Evolutionary conservation across 179 eudicot species (phyloP), one percentile per base, ranked within the genome.

Genomic region (Kewa caespitosa): DNA sequence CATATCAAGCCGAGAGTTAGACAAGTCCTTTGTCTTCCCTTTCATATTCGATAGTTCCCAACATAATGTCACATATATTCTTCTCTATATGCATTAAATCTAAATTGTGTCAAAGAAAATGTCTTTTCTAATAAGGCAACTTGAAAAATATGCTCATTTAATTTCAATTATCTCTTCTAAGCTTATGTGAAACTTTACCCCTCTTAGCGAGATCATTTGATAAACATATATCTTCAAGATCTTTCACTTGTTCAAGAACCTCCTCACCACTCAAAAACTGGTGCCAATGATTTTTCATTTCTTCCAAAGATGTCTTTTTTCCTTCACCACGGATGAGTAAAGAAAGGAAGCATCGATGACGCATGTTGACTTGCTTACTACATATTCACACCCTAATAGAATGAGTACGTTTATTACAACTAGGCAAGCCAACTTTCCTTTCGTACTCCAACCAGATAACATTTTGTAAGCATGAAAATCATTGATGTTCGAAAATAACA

Each of bases 381-480:
- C 54, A 17, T 39, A 2, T 1, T 37, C n/a, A 18, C 20, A 52
- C 28, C 67, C 3, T 3, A 22, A n/a, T 38, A 22, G 38, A 60
- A 25, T 27, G 22, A 15, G 54, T 73, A 27, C 60, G 9, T 73
- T 57, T 57, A 23, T 73, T 11, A 14, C 67, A 68, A 41, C 8
- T 1, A 28, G 38, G 6, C 72, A 68, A 0, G 55, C 72, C 10
- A 38, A 25, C 4, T 39, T 42, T 3, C 57, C 67, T 22, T 70
- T 37, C 1, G 54, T 73, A 32, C 54, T 36, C 37, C 55, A 73
- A 8, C 67, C 55, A 3, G 38, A 68, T 60, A 73, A 38, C 8
- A 46, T 73, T 18, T 18, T 20, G 22, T 73, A 73, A 1, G 67
- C 55, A 15, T 38, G 67, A 59, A 73, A 73, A 60, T 73, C 67